Evolutionary conservation across 768 basidiomycete genomes (phyloP).

Genomic region (Glaciozyma martinii): DNA sequence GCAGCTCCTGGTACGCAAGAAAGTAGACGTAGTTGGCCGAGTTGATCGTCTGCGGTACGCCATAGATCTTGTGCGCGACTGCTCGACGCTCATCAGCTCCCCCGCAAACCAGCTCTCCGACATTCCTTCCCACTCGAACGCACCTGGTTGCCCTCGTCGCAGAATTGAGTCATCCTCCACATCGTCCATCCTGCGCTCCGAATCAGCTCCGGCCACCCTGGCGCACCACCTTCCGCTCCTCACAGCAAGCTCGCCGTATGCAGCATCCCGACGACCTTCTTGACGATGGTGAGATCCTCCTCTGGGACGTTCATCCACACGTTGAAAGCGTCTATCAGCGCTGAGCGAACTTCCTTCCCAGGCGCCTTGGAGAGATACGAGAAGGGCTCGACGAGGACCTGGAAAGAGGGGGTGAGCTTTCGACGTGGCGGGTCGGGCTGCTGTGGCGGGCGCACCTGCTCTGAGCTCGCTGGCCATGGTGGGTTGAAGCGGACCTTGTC

Average conservation of each 20-base stretch:
- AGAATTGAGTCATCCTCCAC: conserved; percentile 42
- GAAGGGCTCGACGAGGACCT: conserved; percentile 74
- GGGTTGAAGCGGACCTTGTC: conserved; percentile 21
- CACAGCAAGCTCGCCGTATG: conserved; percentile 90
- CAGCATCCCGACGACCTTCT: conserved; percentile 79
- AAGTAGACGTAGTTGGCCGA: conserved; percentile 96
- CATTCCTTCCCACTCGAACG: conserved; percentile 12
- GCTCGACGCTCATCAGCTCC: background rate
- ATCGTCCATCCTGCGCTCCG: conserved; percentile 35
- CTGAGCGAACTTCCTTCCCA: conserved; percentile 83
- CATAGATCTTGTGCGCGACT: conserved; percentile 95
- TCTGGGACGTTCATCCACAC: conserved; percentile 74
- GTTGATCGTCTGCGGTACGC: conserved; percentile 93
- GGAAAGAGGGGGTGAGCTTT: background rate
- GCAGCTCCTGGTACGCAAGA: conserved; percentile 74
- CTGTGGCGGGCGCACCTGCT: conserved; percentile 19
- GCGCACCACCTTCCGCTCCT: background rate
- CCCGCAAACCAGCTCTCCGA: background rate
- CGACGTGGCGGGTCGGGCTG: background rate
- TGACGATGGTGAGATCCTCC: conserved; percentile 62
- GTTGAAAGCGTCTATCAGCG: conserved; percentile 89
- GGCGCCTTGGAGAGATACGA: conserved; percentile 71
- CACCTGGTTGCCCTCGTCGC: conserved; percentile 66
- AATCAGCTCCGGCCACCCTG: background rate
- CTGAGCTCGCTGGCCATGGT: conserved; percentile 18